These are phyloP conservation scores for Cytospora chrysosperma DNA, from an alignment of 2,329 filamentous ascomycete genomes.

Conservation along the genomic window DNA sequence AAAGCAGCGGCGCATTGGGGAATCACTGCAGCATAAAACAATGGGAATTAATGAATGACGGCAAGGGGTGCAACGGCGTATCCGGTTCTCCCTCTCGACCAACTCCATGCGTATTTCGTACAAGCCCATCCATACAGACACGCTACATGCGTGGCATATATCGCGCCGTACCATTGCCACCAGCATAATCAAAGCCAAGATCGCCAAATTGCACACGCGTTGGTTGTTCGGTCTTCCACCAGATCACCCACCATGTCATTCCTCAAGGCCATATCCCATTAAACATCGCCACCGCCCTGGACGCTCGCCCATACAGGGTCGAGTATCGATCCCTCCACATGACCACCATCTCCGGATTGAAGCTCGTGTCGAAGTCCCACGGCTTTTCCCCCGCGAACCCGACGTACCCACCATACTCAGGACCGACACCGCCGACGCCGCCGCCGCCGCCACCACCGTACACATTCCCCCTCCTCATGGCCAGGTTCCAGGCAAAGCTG, in stretches of 20 bases:
- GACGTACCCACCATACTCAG: not conserved
- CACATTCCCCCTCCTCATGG: slow-evolving; percentile 38
- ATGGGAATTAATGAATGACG: not conserved
- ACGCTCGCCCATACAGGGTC: slow-evolving; percentile 32
- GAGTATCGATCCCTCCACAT: slow-evolving; percentile 37
- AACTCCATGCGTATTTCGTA: not conserved
- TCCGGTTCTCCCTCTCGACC: not conserved
- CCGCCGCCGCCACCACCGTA: slow-evolving; percentile 26
- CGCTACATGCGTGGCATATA: not conserved
- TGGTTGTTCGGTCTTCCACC: no score
- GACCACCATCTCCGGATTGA: slow-evolving; percentile 17
- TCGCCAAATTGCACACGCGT: not conserved
- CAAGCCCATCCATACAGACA: not conserved
- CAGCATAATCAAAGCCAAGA: not conserved
- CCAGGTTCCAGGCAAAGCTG: slow-evolving; percentile 48
- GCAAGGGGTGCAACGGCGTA: not conserved
- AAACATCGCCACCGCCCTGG: slow-evolving; percentile 20
- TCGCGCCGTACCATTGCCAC: not conserved
- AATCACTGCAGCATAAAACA: not conserved
- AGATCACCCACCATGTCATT: not conserved
- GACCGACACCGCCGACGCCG: slow-evolving; percentile 1
- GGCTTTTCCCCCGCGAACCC: slow-evolving; percentile 4
- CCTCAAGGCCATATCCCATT: slow-evolving; percentile 22
- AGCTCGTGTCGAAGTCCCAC: slow-evolving; percentile 6
- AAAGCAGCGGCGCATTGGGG: not conserved